These are phyloP conservation scores for Coniochaeta prunicola DNA, from an alignment of 2,329 filamentous ascomycete genomes.

Conservation along the genomic window DNA sequence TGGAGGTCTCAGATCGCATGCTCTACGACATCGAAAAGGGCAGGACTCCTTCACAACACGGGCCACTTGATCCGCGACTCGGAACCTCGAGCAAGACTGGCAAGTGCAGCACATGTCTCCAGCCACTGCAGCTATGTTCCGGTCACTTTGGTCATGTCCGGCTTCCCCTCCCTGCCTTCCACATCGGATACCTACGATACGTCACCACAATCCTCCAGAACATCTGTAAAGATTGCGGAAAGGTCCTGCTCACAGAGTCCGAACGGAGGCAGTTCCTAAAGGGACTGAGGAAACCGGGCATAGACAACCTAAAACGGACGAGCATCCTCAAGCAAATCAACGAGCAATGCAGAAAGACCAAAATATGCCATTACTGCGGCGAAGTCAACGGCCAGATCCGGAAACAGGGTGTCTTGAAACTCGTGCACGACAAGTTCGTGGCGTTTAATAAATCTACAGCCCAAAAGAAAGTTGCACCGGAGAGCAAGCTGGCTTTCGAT, in stretches of 20 bases:
- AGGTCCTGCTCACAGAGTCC: slow-evolving; percentile 72
- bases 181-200: slow-evolving; percentile 92
- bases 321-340: slow-evolving; percentile 83
- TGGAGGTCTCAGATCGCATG: slow-evolving; percentile 89
- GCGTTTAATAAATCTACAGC: slow-evolving; percentile 85
- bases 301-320: slow-evolving; percentile 82
- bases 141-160: slow-evolving; percentile 94
- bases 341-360: slow-evolving; percentile 81
- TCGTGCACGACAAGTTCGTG: slow-evolving; percentile 88
- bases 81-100: slow-evolving; percentile 81
- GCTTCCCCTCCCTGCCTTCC: slow-evolving; percentile 85
- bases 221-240: slow-evolving; percentile 92
- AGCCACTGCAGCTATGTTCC: slow-evolving; percentile 75
- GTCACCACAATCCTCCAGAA: slow-evolving; percentile 88
- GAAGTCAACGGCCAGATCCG: slow-evolving; percentile 85
- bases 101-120: slow-evolving; percentile 75
- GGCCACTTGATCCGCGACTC: slow-evolving; percentile 80
- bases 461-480: slow-evolving; percentile 73
- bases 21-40: slow-evolving; percentile 85
- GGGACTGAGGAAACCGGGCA: slow-evolving; percentile 69
- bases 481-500: slow-evolving; percentile 78
- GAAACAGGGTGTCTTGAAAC: slow-evolving; percentile 86
- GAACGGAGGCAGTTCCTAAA: slow-evolving; percentile 73
- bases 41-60: slow-evolving; percentile 69
- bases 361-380: slow-evolving; percentile 72